Percentiles rank a stretch among this genome's conserved stretches.
Evolutionary conservation across 2,329 filamentous ascomycete genomes (phyloP).

Genomic region (Alternaria gaisen): DNA sequence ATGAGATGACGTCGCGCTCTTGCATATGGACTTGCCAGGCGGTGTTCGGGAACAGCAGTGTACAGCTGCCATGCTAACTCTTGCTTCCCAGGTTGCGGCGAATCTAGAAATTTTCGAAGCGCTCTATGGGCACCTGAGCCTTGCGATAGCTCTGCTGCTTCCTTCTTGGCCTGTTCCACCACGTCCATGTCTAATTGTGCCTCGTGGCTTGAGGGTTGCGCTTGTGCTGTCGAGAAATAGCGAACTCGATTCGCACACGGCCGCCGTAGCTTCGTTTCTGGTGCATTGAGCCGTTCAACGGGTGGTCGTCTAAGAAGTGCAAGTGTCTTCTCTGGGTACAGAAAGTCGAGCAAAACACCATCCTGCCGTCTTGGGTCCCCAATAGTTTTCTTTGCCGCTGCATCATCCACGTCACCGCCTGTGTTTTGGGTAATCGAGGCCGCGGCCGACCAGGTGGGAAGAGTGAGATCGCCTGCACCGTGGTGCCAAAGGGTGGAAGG

Average conservation of each 20-base stretch:
- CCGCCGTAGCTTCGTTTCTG: constrained; percentile 36
- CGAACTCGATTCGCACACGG: constrained; percentile 34
- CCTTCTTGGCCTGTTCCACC: constrained; percentile 24
- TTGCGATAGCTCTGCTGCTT: constrained; percentile 30
- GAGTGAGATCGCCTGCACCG: constrained; percentile 58
- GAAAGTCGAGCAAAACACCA: constrained; percentile 54
- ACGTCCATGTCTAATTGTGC: constrained; percentile 14
- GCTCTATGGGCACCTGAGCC: constrained; percentile 27
- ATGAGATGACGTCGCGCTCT: constrained; percentile 36
- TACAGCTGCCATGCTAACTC: constrained; percentile 53
- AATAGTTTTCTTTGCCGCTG: constrained; percentile 8
- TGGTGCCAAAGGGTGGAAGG: constrained; percentile 67
- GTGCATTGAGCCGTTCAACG: constrained; percentile 29
- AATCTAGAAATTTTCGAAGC: constrained; percentile 29
- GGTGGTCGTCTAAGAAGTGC: constrained; percentile 48
- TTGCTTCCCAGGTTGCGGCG: constrained; percentile 28
- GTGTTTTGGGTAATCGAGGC: constrained; percentile 16
- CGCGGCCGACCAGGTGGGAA: constrained; percentile 45
- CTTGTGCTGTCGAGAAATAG: constrained; percentile 36
- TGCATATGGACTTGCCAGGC: constrained; percentile 3
- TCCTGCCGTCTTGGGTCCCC: constrained; percentile 14
- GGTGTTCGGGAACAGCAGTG: constrained; percentile 30
- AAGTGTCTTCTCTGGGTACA: constrained; percentile 58
- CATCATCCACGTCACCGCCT: constrained; percentile 23
- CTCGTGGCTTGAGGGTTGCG: constrained; percentile 20